These are phyloP conservation scores for Cercospora zeae-maydis DNA, from an alignment of 2,329 filamentous ascomycete genomes.

Conservation along the genomic window DNA sequence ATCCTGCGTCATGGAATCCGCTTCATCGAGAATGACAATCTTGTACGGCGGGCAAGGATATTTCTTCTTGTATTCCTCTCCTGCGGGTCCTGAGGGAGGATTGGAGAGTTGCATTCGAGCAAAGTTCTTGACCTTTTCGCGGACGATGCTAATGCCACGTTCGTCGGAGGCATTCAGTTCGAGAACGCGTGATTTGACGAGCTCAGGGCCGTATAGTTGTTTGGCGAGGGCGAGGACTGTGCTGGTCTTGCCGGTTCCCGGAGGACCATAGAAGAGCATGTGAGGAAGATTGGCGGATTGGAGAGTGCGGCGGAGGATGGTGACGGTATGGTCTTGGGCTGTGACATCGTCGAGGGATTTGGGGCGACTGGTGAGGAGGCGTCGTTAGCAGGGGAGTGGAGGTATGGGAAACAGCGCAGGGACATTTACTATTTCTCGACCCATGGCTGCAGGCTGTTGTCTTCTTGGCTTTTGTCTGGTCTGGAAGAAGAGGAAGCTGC, in stretches of 20 bases:
- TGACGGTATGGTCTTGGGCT: constrained; percentile 94
- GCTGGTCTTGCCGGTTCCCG: constrained; percentile 95
- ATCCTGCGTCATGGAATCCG: constrained; percentile 98
- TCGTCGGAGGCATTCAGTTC: constrained; percentile 99
- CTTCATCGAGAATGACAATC: constrained; percentile 97
- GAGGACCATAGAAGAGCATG: constrained; percentile 98
- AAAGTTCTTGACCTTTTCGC: constrained; percentile 98
- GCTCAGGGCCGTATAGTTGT: constrained; percentile 92
- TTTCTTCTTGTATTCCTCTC: constrained; percentile 54
- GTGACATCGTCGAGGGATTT: constrained; percentile 93
- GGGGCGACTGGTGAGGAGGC: constrained; percentile 63
- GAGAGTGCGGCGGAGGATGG: constrained; percentile 83
- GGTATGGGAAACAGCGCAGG: background rate
- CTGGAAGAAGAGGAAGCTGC: constrained; percentile 66
- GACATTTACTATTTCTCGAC: constrained; percentile 53
- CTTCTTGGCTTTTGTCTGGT: constrained; percentile 57
- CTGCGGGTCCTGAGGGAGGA: constrained; percentile 63
- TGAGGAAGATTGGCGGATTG: constrained; percentile 97
- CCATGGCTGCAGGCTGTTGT: constrained; percentile 79
- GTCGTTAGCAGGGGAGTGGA: constrained; percentile 9
- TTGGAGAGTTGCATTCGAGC: constrained; percentile 91
- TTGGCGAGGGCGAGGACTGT: constrained; percentile 96
- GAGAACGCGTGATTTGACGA: constrained; percentile 90
- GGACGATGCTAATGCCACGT: constrained; percentile 92
- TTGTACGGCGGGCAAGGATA: constrained; percentile 98